Evolutionary conservation across 306 rosid species (phyloP).

Genomic region (Mimosa pudica): DNA sequence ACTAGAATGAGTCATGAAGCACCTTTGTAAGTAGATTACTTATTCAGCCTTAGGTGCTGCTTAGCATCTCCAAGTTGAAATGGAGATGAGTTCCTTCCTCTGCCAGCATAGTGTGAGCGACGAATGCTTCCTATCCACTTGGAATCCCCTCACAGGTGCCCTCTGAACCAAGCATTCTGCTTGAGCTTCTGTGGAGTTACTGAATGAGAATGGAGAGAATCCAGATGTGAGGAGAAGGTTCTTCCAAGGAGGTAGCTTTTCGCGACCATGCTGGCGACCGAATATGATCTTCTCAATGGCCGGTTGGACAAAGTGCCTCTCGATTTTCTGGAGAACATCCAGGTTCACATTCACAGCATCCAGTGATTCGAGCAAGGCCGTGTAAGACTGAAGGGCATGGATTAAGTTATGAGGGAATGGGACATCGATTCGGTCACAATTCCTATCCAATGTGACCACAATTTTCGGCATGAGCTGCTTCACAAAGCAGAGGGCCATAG

Average conservation of each 20-base stretch:
- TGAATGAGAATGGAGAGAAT: slow-evolving; percentile 71
- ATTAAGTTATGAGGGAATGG: slow-evolving; percentile 58
- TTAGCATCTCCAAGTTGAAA: slow-evolving; percentile 88
- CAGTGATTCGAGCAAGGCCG: slow-evolving; percentile 75
- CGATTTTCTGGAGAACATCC: slow-evolving; percentile 76
- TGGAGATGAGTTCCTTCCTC: slow-evolving; percentile 75
- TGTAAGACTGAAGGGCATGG: slow-evolving; percentile 64
- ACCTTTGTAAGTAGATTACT: slow-evolving; percentile 47
- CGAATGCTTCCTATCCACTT: slow-evolving; percentile 75
- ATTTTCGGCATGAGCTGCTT: slow-evolving; percentile 77
- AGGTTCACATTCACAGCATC: slow-evolving; percentile 75
- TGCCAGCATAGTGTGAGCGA: slow-evolving; percentile 90
- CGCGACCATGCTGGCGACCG: slow-evolving; percentile 49
- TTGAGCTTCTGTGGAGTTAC: slow-evolving; percentile 85
- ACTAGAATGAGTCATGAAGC: slow-evolving; percentile 50
- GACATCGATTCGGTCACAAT: slow-evolving; percentile 59
- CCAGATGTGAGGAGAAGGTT: slow-evolving; percentile 66
- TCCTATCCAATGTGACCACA: slow-evolving; percentile 67
- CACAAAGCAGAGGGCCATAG: slow-evolving; percentile 60
- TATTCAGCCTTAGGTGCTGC: slow-evolving; percentile 33
- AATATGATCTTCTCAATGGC: slow-evolving; percentile 65
- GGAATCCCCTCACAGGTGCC: slow-evolving; percentile 83
- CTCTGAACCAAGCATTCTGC: slow-evolving; percentile 89
- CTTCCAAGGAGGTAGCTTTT: slow-evolving; percentile 66
- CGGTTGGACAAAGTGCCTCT: slow-evolving; percentile 77